phyloP scores from a whole-genome alignment of 2,329 filamentous ascomycete genomes.

The Chaetomium sp. region DNA sequence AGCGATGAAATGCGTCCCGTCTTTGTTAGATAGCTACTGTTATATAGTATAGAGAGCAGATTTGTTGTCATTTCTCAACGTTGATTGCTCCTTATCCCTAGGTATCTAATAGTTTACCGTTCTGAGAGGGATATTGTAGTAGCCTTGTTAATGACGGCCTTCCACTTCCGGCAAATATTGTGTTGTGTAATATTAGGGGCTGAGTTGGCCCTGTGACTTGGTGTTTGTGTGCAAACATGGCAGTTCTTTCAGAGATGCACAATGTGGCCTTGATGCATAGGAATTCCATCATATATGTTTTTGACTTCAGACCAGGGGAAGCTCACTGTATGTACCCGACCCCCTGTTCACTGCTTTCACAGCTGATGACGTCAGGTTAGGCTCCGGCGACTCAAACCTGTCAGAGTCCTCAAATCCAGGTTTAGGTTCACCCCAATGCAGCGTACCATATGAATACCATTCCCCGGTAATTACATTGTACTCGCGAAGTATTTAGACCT shows the following conservation, averaged over 20 bases:
- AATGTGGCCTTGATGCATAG: neutral
- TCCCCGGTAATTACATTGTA: too few relatives aligned
- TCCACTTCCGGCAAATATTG: neutral
- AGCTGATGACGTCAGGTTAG: conserved; percentile 10
- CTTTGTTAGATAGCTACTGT: neutral
- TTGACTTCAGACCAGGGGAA: neutral
- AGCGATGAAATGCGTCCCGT: neutral
- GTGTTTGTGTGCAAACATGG: neutral
- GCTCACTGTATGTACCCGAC: neutral
- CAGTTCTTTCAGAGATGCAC: neutral
- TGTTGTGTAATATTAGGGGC: neutral
- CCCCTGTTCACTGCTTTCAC: neutral
- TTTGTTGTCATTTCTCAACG: neutral
- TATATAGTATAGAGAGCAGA: neutral
- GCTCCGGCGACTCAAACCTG: too few relatives aligned
- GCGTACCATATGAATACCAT: too few relatives aligned
- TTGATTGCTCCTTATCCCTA: neutral
- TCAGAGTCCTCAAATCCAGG: too few relatives aligned
- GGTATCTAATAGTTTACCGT: neutral
- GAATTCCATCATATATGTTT: too few relatives aligned
- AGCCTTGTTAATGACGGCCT: neutral
- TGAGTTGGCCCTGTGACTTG: neutral
- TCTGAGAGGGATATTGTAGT: too few relatives aligned
- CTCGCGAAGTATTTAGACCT: too few relatives aligned
- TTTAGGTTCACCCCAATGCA: too few relatives aligned